Evolutionary conservation across 345 rosid genomes (phyloP).

Genomic region (Aquilaria yunnanensis): DNA sequence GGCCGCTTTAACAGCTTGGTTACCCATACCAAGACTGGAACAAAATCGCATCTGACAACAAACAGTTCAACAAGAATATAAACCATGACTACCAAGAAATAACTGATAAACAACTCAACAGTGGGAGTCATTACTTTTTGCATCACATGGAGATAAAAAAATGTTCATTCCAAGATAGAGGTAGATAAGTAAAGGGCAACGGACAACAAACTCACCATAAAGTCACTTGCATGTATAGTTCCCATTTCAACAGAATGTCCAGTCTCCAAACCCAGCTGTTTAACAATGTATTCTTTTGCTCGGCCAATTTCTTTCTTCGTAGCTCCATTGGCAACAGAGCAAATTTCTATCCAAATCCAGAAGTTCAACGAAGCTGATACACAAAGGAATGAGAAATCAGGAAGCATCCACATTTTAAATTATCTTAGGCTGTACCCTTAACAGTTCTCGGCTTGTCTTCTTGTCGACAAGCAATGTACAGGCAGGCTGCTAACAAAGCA

Average conservation of each 20-base stretch:
- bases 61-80: background rate
- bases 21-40: constrained; percentile 15
- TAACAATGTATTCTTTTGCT: constrained; percentile 43
- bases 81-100: background rate
- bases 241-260: constrained; percentile 44
- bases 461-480: constrained; percentile 38
- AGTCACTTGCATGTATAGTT: constrained; percentile 24
- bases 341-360: constrained; percentile 10
- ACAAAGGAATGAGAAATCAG: constrained; percentile 1
- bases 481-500: constrained; percentile 37
- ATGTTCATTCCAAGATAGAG: background rate
- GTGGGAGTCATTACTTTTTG: background rate
- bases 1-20: constrained; percentile 17
- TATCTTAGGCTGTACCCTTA: constrained; percentile 23
- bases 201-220: constrained; percentile 9
- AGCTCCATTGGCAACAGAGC: constrained; percentile 17
- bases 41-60: constrained; percentile 14
- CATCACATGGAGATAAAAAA: background rate
- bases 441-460: constrained; percentile 38
- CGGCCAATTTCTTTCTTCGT: constrained; percentile 49
- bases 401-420: constrained; percentile 16
- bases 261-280: constrained; percentile 37
- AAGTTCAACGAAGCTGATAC: background rate
- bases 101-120: background rate
- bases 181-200: background rate